A percentile compares a stretch with the other conserved stretches of the same genome.
Conservation (phyloP, 306 rosid species). For the Acacia crassicarpa region DNA sequence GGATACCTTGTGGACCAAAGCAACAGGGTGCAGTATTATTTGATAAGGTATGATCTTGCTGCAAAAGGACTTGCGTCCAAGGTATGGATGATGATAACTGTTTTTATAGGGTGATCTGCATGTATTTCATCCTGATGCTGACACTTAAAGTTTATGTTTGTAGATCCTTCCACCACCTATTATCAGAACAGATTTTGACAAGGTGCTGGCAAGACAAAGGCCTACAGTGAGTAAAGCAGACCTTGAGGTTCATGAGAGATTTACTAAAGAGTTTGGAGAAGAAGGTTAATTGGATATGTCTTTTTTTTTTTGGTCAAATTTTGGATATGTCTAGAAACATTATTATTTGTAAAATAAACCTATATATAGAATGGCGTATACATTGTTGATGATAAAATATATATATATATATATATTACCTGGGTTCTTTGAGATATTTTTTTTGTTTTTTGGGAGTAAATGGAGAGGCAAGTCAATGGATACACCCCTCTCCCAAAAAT, state of each 20-base stretch:
- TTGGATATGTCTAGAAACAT: slow-evolving; percentile 23
- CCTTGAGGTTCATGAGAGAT: slow-evolving; percentile 90
- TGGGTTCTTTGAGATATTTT: too few relatives aligned
- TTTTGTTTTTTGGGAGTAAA: too few relatives aligned
- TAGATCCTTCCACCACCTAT: slow-evolving; percentile 99
- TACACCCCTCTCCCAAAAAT: too few relatives aligned
- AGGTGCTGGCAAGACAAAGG: slow-evolving; percentile 96
- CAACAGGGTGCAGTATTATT: slow-evolving; percentile 65
- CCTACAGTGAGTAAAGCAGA: slow-evolving; percentile 96
- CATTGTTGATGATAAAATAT: too few relatives aligned
- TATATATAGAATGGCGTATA: neutral
- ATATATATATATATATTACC: too few relatives aligned
- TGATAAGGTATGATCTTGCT: too few relatives aligned
- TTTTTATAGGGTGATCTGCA: neutral
- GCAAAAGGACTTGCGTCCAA: slow-evolving; percentile 75
- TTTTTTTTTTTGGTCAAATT: too few relatives aligned
- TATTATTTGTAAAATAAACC: slow-evolving; percentile 34
- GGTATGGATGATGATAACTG: slow-evolving; percentile 50
- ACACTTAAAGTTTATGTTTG: slow-evolving; percentile 20
- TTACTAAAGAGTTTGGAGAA: slow-evolving; percentile 97
- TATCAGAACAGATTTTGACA: slow-evolving; percentile 80
- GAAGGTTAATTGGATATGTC: slow-evolving; percentile 84
- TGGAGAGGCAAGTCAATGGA: too few relatives aligned
- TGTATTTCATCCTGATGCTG: neutral
- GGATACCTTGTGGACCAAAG: slow-evolving; percentile 95